Percentiles rank a stretch among this genome's conserved stretches.
Evolutionary conservation across 2,329 filamentous ascomycete genomes (phyloP).

Genomic region (Colletotrichum incanum): DNA sequence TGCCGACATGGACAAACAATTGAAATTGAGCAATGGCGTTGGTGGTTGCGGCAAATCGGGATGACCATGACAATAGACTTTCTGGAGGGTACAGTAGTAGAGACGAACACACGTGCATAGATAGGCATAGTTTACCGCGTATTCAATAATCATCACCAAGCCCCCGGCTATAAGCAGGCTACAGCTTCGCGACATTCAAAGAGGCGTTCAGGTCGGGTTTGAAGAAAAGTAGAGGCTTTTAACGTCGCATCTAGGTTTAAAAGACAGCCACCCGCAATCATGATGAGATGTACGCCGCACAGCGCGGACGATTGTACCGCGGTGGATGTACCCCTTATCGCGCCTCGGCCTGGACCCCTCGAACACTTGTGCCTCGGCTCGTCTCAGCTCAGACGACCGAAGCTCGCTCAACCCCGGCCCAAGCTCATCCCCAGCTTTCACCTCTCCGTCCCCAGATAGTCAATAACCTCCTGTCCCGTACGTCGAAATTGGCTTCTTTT

Average conservation of each 20-base stretch:
- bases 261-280: neutral
- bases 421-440: no score
- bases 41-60: conserved; percentile 25
- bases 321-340: conserved; percentile 16
- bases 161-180: neutral
- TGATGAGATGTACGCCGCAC: neutral
- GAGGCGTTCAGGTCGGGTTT: neutral
- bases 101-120: neutral
- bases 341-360: conserved; percentile 23
- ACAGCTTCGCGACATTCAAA: neutral
- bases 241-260: conserved; percentile 12
- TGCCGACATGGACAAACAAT: conserved; percentile 2
- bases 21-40: conserved; percentile 39
- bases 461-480: no score
- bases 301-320: neutral
- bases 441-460: neutral
- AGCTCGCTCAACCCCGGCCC: conserved; percentile 11
- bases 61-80: conserved; percentile 31
- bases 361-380: conserved; percentile 34
- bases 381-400: neutral
- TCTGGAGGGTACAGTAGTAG: neutral
- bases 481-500: neutral
- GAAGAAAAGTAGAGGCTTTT: neutral
- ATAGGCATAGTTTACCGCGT: neutral
- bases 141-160: neutral